Evolutionary conservation across 768 basidiomycete genomes (phyloP), one percentile per base, ranked within the genome.

Genomic region (Amanita subjunquillea): DNA sequence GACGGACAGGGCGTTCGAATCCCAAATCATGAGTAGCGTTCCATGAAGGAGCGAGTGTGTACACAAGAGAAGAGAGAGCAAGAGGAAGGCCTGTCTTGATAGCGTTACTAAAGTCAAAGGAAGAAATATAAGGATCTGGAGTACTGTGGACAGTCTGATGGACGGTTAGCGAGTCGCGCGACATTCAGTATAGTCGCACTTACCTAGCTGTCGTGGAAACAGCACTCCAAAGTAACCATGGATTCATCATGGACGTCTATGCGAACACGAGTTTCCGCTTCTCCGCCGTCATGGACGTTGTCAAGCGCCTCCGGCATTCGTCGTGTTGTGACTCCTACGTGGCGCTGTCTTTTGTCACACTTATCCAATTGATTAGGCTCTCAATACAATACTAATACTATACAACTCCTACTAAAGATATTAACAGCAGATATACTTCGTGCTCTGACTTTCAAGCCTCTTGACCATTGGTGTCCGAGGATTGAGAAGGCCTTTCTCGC

Each of bases 21-120:
- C 79, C 79, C 81, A 87, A 53, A 88, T 58, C 39, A 87, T 73
- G 54, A 80, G 72, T 60, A 91, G 73, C 2, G 87, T 87, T 52
- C 89, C 87, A 72, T 92, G 90, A 44, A 91, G 79, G 65, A 91
- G 73, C 0, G 87, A 80, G 63, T 91, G 89, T 30, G 77, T 60
- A 48, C 85, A 83, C 48, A 91, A 73, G 10, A 91, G 78, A 17
- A 92, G 72, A 8, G 90, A 91, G 34, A 91, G 79, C 25, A 89
- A 71, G 39, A 92, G 79, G 61, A 92, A 92, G 0, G 89, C 89
- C 29, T 80, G 72, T 23, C 76, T 82, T 29, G 87, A 89, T 51
- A 92, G 77, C 10, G 91, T 91, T 44, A 86, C 86, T 54, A 92
- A 74, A 15, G 89, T 92, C 55, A 92, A 72, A 1, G 90, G 90